phyloP scores from a whole-genome alignment of 257 asterid genomes.

The Ajuga chamaepitys region DNA sequence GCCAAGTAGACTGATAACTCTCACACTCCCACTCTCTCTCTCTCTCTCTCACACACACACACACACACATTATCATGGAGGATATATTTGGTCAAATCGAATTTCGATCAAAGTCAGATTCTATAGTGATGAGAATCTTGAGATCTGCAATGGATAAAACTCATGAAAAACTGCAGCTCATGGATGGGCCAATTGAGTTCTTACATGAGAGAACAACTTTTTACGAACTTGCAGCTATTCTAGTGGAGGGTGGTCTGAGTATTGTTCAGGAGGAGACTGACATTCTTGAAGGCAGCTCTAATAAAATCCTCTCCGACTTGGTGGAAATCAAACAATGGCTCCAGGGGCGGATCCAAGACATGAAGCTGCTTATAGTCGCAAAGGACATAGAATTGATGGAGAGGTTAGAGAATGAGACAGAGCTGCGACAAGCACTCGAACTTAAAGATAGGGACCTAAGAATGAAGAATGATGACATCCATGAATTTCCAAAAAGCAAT shows the following conservation, averaged over 20 bases:
- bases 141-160: conserved; percentile 80
- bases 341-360: conserved; percentile 42
- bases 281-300: conserved; percentile 35
- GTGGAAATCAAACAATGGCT: conserved; percentile 56
- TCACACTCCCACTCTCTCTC: too few species aligned
- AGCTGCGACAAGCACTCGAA: conserved; percentile 40
- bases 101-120: conserved; percentile 49
- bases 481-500: neutral
- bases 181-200: conserved; percentile 63
- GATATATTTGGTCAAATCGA: conserved; percentile 50
- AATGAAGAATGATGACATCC: conserved; percentile 13
- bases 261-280: conserved; percentile 57
- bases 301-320: conserved; percentile 47
- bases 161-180: conserved; percentile 53
- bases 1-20: too few species aligned
- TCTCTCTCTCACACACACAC: neutral
- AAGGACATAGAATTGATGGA: conserved; percentile 52
- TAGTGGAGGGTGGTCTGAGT: conserved; percentile 56
- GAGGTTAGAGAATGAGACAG: conserved; percentile 43
- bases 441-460: conserved; percentile 41
- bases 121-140: conserved; percentile 56
- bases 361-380: conserved; percentile 42
- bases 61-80: conserved; percentile 60
- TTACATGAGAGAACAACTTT: conserved; percentile 57
- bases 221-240: conserved; percentile 57